Conservation (phyloP, 805 yeast species). For the Kazachstania martiniae region DNA sequence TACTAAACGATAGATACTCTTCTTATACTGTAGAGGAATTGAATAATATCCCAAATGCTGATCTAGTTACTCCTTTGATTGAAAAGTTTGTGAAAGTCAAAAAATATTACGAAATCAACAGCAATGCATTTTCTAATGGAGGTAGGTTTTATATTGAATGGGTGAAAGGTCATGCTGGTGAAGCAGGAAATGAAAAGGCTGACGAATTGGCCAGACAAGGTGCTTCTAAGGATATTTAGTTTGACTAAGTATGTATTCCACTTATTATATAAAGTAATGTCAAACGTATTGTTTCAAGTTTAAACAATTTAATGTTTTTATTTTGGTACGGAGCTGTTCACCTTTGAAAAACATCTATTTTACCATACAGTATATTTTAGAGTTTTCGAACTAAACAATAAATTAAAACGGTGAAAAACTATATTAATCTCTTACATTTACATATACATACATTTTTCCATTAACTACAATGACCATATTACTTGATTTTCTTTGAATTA, state of each 20-base stretch:
- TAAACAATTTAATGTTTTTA: no score
- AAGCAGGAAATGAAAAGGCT: slow-evolving; percentile 65
- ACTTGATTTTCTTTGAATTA: no score
- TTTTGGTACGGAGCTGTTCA: no score
- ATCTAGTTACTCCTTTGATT: slow-evolving; percentile 28
- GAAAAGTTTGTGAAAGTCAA: slow-evolving; percentile 34
- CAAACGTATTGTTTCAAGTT: no score
- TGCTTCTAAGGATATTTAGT: slow-evolving; percentile 27
- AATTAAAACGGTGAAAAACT: no score
- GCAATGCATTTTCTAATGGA: slow-evolving; percentile 21
- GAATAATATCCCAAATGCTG: slow-evolving; percentile 19
- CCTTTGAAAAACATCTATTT: no score
- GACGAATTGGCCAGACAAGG: slow-evolving; percentile 66
- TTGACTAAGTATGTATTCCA: background rate
- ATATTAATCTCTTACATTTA: no score
- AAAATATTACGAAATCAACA: slow-evolving; percentile 23
- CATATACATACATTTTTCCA: no score
- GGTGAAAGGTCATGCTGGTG: slow-evolving; percentile 66
- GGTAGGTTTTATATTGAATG: slow-evolving; percentile 39
- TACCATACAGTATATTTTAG: no score
- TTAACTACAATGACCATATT: no score
- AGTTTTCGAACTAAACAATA: no score
- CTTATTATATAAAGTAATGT: no score
- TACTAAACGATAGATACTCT: slow-evolving; percentile 45
- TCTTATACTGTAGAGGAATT: slow-evolving; percentile 40